A percentile compares a stretch with the other conserved stretches of the same genome.
Conservation (phyloP, 2,329 filamentous ascomycete genomes). For the Paecilomyces variotii region DNA sequence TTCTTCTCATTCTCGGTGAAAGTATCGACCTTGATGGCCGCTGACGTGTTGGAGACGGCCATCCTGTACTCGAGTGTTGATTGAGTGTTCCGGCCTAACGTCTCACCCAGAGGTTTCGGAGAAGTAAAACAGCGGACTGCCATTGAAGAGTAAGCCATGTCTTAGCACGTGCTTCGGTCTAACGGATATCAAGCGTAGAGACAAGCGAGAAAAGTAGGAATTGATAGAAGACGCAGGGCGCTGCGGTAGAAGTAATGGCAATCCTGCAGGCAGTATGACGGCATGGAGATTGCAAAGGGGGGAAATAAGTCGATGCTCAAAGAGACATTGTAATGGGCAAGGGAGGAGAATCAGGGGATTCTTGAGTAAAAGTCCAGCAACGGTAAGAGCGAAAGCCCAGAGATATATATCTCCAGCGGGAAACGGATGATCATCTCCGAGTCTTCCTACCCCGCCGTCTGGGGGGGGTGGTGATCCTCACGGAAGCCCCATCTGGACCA, state of each 20-base stretch:
- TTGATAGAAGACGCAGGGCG: conserved; percentile 75
- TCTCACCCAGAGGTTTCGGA: conserved; percentile 65
- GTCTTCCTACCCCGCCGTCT: neutral
- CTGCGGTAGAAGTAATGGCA: conserved; percentile 92
- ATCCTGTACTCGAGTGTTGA: conserved; percentile 17
- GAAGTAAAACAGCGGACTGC: conserved; percentile 64
- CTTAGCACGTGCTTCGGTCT: conserved; percentile 31
- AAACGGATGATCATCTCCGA: neutral
- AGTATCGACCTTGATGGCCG: conserved; percentile 22
- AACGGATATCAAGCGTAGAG: conserved; percentile 54
- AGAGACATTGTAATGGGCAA: neutral
- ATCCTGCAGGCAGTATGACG: conserved; percentile 72
- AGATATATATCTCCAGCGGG: neutral
- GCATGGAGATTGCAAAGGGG: conserved; percentile 52
- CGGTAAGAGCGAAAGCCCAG: neutral
- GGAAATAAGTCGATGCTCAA: neutral
- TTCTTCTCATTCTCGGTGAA: neutral
- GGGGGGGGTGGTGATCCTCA: neutral
- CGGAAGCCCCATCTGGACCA: neutral
- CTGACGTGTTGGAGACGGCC: conserved; percentile 5
- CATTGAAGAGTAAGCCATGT: conserved; percentile 53
- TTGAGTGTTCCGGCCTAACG: conserved; percentile 39
- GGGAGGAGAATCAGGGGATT: neutral
- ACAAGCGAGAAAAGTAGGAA: conserved; percentile 70
- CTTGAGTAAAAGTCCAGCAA: neutral